Evolutionary conservation across 306 rosid genomes (phyloP).

Genomic region (cucumber (Cucumis sativus)): Cucumber_9930_V3 NC_026659.2:2658501-2659000

Average conservation of each 20-base stretch:
- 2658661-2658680: not conserved
- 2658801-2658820: too few species aligned
- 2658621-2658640: not conserved
- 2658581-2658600: not conserved
- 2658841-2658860: too few species aligned
- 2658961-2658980: too few species aligned
- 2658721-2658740: not conserved
- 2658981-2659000: too few species aligned
- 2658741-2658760: not conserved
- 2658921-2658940: too few species aligned
- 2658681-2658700: not conserved
- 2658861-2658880: too few species aligned
- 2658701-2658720: not conserved
- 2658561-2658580: not conserved
- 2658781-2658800: not conserved
- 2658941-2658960: too few species aligned
- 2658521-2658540: not conserved
- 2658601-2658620: not conserved
- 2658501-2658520: too few species aligned
- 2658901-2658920: too few species aligned
- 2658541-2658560: not conserved
- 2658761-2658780: not conserved
- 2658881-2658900: too few species aligned
- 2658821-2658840: too few species aligned
- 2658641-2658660: not conserved